These are phyloP conservation scores for Anthracocystis setariae DNA, from an alignment of 1,284 basidiomycete genomes.

Conservation along the genomic window DNA sequence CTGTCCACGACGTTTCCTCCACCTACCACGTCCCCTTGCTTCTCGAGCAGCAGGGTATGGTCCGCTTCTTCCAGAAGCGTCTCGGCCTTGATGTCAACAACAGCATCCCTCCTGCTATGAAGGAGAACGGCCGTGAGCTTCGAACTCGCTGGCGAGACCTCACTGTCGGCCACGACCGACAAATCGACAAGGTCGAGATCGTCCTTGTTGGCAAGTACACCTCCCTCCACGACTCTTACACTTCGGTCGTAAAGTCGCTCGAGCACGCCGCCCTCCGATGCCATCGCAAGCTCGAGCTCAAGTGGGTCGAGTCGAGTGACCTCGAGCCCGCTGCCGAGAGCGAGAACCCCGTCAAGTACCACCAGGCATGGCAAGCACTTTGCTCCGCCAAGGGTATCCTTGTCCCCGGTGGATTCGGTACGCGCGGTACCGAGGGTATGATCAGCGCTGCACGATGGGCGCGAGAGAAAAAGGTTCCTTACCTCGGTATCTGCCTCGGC, in stretches of 20 bases:
- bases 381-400: constrained; percentile 77
- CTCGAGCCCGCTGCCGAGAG: constrained; percentile 84
- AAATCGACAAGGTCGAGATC: constrained; percentile 90
- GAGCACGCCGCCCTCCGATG: constrained; percentile 96
- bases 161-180: constrained; percentile 85
- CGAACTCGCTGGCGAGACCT: constrained; percentile 83
- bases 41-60: constrained; percentile 89
- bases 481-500: constrained; percentile 95
- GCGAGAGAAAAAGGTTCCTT: constrained; percentile 91
- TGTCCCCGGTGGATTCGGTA: constrained; percentile 89
- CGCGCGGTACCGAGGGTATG: constrained; percentile 96
- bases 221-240: constrained; percentile 95
- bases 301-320: constrained; percentile 95
- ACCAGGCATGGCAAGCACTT: constrained; percentile 92
- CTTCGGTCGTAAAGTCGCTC: constrained; percentile 95
- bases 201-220: constrained; percentile 98
- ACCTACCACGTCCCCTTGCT: constrained; percentile 97
- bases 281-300: constrained; percentile 74
- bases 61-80: constrained; percentile 83
- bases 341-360: constrained; percentile 85
- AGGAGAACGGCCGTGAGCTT: constrained; percentile 76
- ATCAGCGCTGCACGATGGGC: constrained; percentile 96
- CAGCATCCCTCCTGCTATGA: constrained; percentile 73
- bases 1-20: constrained; percentile 94
- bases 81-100: constrained; percentile 77